These are phyloP conservation scores for Cladobotryum protrusum DNA, from an alignment of 2,329 filamentous ascomycete species.

Conservation along the genomic window DNA sequence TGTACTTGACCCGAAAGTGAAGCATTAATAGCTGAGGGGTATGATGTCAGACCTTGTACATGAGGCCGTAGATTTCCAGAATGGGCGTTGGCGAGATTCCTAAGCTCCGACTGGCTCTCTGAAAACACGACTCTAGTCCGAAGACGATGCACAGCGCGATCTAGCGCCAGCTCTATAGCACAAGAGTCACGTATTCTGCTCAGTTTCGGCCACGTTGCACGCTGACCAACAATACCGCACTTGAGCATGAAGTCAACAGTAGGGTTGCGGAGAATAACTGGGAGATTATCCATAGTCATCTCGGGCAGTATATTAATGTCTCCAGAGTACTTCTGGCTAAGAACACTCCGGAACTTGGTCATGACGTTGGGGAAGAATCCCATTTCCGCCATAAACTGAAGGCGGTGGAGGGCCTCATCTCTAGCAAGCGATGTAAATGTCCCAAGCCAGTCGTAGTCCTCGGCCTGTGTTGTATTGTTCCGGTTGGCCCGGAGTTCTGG, in stretches of 20 bases:
- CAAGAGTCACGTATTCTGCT: constrained; percentile 80
- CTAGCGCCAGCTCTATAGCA: constrained; percentile 80
- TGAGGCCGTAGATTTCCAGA: constrained; percentile 21
- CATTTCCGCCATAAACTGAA: constrained; percentile 74
- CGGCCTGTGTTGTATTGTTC: constrained; percentile 19
- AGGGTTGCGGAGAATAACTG: constrained; percentile 75
- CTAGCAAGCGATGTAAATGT: constrained; percentile 67
- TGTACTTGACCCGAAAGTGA: constrained; percentile 25
- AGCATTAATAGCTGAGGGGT: constrained; percentile 14
- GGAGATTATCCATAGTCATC: constrained; percentile 66
- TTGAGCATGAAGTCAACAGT: constrained; percentile 79
- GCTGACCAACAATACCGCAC: constrained; percentile 70
- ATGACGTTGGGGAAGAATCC: constrained; percentile 73
- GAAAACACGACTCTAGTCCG: constrained; percentile 65
- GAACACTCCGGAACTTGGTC: constrained; percentile 71
- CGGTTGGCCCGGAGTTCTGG: constrained; percentile 26
- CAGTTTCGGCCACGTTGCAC: constrained; percentile 87
- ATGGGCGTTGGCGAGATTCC: constrained; percentile 33
- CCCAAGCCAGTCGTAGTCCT: constrained; percentile 54
- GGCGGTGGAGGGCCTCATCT: constrained; percentile 71
- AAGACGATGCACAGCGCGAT: constrained; percentile 64
- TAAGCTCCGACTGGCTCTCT: constrained; percentile 55
- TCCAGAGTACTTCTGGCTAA: constrained; percentile 87
- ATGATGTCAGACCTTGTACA: constrained; percentile 13
- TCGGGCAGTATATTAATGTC: constrained; percentile 92